Evolutionary conservation across 2,329 filamentous ascomycete species (phyloP).

Genomic region (Nakataea oryzae): DNA sequence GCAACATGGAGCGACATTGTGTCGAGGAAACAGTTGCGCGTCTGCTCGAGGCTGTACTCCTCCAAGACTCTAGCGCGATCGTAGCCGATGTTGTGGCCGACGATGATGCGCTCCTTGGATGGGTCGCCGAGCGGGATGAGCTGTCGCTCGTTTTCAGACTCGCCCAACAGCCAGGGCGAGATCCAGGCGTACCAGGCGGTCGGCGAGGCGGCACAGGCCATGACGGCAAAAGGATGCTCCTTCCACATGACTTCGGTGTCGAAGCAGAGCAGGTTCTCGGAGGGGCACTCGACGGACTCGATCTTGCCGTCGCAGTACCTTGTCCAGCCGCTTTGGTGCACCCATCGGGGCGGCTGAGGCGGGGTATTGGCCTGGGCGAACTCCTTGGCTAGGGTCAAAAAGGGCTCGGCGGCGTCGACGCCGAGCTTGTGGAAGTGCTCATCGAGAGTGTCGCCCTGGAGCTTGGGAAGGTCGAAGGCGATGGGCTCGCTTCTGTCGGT

Average conservation of each 20-base stretch:
- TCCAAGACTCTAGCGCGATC: slow-evolving; percentile 81
- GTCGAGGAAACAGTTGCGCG: slow-evolving; percentile 79
- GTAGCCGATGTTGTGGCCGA: slow-evolving; percentile 94
- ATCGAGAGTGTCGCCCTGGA: slow-evolving; percentile 75
- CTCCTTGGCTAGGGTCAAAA: slow-evolving; percentile 60
- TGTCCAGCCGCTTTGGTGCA: slow-evolving; percentile 78
- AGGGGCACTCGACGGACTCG: slow-evolving; percentile 63
- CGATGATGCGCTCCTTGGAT: slow-evolving; percentile 60
- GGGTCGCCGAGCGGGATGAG: slow-evolving; percentile 81
- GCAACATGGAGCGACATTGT: slow-evolving; percentile 98
- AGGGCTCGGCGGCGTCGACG: slow-evolving; percentile 78
- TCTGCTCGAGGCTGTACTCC: slow-evolving; percentile 78
- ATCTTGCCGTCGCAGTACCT: slow-evolving; percentile 71
- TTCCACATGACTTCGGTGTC: slow-evolving; percentile 98
- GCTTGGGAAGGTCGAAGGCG: slow-evolving; percentile 70
- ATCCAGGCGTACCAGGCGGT: slow-evolving; percentile 96
- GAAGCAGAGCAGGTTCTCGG: slow-evolving; percentile 78
- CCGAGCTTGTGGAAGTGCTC: slow-evolving; percentile 91
- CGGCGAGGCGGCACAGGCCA: slow-evolving; percentile 87
- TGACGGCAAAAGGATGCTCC: slow-evolving; percentile 82
- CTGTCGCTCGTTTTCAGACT: slow-evolving; percentile 67
- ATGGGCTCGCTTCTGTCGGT: slow-evolving; percentile 68
- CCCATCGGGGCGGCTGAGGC: slow-evolving; percentile 59
- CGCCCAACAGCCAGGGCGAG: slow-evolving; percentile 85
- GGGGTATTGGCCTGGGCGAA: slow-evolving; percentile 56